phyloP scores from a whole-genome alignment of 345 rosid species.

The Orychophragmus violaceus region DNA sequence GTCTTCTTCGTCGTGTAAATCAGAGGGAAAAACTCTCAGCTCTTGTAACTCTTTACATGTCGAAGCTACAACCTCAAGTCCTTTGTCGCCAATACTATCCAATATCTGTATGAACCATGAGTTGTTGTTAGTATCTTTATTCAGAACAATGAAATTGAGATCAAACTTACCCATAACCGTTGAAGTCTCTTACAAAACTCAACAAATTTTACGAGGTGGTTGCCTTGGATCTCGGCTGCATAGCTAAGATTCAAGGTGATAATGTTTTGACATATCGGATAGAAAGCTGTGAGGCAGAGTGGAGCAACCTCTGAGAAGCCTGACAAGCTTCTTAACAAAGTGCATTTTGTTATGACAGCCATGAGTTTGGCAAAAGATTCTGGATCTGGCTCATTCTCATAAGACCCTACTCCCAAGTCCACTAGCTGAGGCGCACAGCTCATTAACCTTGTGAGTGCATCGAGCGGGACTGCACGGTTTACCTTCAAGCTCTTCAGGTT shows the following conservation, averaged over 20 bases:
- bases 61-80: conserved; percentile 70
- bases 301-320: conserved; percentile 83
- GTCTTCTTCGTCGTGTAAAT: conserved; percentile 44
- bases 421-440: conserved; percentile 59
- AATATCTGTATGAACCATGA: conserved; percentile 58
- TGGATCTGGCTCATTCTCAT: conserved; percentile 56
- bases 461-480: conserved; percentile 74
- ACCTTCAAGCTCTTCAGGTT: conserved; percentile 77
- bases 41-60: conserved; percentile 82
- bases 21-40: conserved; percentile 87
- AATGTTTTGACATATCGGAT: conserved; percentile 54
- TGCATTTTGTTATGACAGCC: conserved; percentile 45
- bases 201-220: conserved; percentile 55
- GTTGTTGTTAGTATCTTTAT: neutral
- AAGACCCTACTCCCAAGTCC: conserved; percentile 93
- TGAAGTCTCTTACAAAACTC: conserved; percentile 64
- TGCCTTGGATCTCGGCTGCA: conserved; percentile 66
- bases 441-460: conserved; percentile 57
- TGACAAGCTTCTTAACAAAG: conserved; percentile 65
- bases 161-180: conserved; percentile 66
- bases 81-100: conserved; percentile 89
- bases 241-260: conserved; percentile 78
- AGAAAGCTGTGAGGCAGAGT: conserved; percentile 52
- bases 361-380: conserved; percentile 46
- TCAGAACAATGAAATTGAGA: neutral